These are phyloP conservation scores for Globisporangium yorkense DNA, from an alignment of 352 stramenopile species.

Conservation along the genomic window DNA sequence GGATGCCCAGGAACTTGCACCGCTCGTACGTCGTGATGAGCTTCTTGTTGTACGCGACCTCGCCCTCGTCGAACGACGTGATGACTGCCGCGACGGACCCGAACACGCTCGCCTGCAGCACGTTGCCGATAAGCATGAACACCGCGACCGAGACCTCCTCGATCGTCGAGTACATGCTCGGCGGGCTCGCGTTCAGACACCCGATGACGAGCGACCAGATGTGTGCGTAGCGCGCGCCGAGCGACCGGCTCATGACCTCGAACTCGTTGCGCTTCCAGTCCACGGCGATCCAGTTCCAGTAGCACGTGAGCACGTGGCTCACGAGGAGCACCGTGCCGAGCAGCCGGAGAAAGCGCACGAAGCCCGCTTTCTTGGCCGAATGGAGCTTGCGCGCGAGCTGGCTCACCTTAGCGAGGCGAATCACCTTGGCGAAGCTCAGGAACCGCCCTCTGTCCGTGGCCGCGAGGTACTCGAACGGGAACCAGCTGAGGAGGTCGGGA, in stretches of 20 bases:
- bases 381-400: slow-evolving; percentile 46
- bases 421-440: slow-evolving; percentile 59
- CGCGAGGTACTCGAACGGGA: slow-evolving; percentile 50
- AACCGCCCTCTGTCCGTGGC: slow-evolving; percentile 29
- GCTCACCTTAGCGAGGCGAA: slow-evolving; percentile 64
- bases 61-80: slow-evolving; percentile 62
- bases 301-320: slow-evolving; percentile 51
- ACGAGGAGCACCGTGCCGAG: slow-evolving; percentile 49
- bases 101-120: slow-evolving; percentile 66
- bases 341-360: slow-evolving; percentile 47
- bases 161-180: slow-evolving; percentile 36
- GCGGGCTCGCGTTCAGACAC: slow-evolving; percentile 57
- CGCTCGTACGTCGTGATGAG: slow-evolving; percentile 57
- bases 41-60: slow-evolving; percentile 67
- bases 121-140: slow-evolving; percentile 72
- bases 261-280: slow-evolving; percentile 38
- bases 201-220: slow-evolving; percentile 55
- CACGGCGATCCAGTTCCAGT: slow-evolving; percentile 48
- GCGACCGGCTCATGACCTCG: slow-evolving; percentile 13
- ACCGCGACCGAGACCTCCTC: slow-evolving; percentile 52
- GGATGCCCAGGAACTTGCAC: slow-evolving; percentile 60
- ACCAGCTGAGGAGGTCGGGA: slow-evolving; percentile 63
- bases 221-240: slow-evolving; percentile 36
- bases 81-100: slow-evolving; percentile 58
- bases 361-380: slow-evolving; percentile 57